Evolutionary conservation across 2,329 filamentous ascomycete genomes (phyloP), one percentile per base, ranked within the genome.

Genomic region (Pseudogymnoascus sp.): DNA sequence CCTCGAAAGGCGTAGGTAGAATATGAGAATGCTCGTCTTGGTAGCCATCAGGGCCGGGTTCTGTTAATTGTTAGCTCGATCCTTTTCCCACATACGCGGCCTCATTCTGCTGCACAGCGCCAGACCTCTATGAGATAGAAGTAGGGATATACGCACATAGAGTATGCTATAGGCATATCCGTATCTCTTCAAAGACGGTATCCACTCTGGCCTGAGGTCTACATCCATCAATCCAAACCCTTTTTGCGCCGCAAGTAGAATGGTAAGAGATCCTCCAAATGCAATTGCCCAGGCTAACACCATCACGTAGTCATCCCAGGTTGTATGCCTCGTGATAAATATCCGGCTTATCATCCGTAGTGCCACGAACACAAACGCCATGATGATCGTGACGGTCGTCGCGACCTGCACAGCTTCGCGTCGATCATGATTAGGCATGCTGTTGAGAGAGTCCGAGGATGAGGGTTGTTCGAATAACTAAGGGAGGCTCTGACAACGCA

Each of bases 1-100:
- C 67, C 86, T 87, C 30, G 90, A 88, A 37, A 96, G 79, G 33
- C 87, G 86, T 58, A 96, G 79, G 74, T 94, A 96, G 74, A 96
- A 96, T 59, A 92, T 79, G 63, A 96, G 79, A 67, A 96, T 89
- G 20, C 90, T 94, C 0, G 90, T 91, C 75, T 96, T 96, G 60
- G 90, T 90, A 3, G 88, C 86, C 89, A 94, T 94, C 60, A 96
- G 78, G 3, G 89, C 87, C 14, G 91, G 90, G 70, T 96, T 94
- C 85, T 91, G 68, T 18, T 37, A 16, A 60, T 8, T 35, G 9
- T 2, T 20, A 36, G 62, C 64, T 39, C 64, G 14, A 25, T 30
- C 30, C 1, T 7, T 59, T 35, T 12, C 33, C 5, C 25, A 12
- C 43, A 54, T 54, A 35, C 11, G 3, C 28, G 9, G 9, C 47